Evolutionary conservation across 2,329 filamentous ascomycete genomes (phyloP).

Genomic region (Lecanicillium sp.): DNA sequence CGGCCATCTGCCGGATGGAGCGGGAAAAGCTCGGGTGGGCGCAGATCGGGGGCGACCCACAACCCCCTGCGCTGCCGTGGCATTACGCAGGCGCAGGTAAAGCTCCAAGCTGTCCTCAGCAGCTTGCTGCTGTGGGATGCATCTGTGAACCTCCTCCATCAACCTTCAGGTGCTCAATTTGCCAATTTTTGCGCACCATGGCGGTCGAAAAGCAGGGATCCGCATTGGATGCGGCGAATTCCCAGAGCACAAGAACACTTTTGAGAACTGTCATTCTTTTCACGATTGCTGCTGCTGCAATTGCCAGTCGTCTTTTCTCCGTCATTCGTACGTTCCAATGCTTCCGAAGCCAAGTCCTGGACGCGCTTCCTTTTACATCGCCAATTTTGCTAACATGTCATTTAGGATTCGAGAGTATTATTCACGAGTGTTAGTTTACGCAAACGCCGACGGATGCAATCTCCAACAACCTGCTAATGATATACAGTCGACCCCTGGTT

Average conservation of each 20-base stretch:
- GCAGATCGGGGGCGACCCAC: slow-evolving; percentile 19
- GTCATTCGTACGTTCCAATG: slow-evolving; percentile 73
- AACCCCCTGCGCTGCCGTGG: slow-evolving; percentile 14
- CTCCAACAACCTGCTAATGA: slow-evolving; percentile 21
- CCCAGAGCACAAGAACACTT: slow-evolving; percentile 75
- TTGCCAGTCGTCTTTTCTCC: slow-evolving; percentile 92
- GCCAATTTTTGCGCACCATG: slow-evolving; percentile 34
- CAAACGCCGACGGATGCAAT: slow-evolving; percentile 14
- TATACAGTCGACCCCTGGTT: slow-evolving; percentile 94
- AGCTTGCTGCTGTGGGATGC: slow-evolving; percentile 11
- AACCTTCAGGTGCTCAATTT: slow-evolving; percentile 23
- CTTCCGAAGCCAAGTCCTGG: not conserved
- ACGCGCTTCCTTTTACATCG: not conserved
- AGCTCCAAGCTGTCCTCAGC: slow-evolving; percentile 43
- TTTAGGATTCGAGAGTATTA: slow-evolving; percentile 93
- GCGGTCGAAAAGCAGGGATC: slow-evolving; percentile 41
- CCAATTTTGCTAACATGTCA: slow-evolving; percentile 25
- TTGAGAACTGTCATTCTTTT: slow-evolving; percentile 84
- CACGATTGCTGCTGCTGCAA: slow-evolving; percentile 84
- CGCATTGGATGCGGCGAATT: slow-evolving; percentile 66
- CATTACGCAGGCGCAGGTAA: slow-evolving; percentile 20
- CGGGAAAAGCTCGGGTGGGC: slow-evolving; percentile 14
- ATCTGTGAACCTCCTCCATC: slow-evolving; percentile 24
- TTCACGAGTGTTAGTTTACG: slow-evolving; percentile 85
- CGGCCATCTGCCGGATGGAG: no score